These are phyloP conservation scores for Rutstroemia sp. DNA, from an alignment of 2,329 filamentous ascomycete species.

Conservation along the genomic window DNA sequence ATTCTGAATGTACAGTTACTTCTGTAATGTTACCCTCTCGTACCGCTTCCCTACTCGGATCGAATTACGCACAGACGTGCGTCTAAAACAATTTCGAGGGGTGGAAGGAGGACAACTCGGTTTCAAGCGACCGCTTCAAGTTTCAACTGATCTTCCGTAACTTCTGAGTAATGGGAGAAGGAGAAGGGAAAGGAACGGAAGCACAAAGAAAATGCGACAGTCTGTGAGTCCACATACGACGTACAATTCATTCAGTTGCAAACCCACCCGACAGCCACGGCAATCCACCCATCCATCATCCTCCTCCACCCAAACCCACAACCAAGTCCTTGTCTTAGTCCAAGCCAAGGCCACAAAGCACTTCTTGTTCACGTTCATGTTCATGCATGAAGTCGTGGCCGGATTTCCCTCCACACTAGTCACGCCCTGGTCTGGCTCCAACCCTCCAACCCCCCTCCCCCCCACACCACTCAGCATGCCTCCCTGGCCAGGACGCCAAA, in stretches of 20 bases:
- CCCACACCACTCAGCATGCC: constrained; percentile 1
- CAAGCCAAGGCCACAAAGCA: constrained; percentile 14
- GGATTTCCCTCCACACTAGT: constrained; percentile 23
- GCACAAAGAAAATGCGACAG: constrained; percentile 11
- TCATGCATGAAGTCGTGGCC: constrained; percentile 32
- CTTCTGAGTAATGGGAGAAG: constrained; percentile 11
- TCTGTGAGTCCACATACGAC: not conserved
- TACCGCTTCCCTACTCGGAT: constrained; percentile 1
- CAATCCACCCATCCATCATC: too few species aligned
- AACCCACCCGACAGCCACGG: too few species aligned
- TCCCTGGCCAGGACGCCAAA: too few species aligned
- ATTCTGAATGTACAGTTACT: too few species aligned
- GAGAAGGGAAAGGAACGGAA: not conserved
- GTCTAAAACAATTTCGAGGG: constrained; percentile 26
- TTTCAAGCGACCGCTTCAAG: constrained; percentile 26
- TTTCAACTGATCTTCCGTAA: constrained; percentile 26
- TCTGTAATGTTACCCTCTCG: not conserved
- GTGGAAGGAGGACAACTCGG: constrained; percentile 28
- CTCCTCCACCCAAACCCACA: too few species aligned
- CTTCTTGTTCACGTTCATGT: constrained; percentile 23
- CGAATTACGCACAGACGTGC: constrained; percentile 27
- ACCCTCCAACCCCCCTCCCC: constrained; percentile 18
- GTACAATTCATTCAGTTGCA: too few species aligned
- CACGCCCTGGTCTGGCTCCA: constrained; percentile 21
- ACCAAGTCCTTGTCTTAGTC: too few species aligned